These are phyloP conservation scores for Vitis riparia DNA, from an alignment of 164 flowering plant species.

Conservation along the genomic window DNA sequence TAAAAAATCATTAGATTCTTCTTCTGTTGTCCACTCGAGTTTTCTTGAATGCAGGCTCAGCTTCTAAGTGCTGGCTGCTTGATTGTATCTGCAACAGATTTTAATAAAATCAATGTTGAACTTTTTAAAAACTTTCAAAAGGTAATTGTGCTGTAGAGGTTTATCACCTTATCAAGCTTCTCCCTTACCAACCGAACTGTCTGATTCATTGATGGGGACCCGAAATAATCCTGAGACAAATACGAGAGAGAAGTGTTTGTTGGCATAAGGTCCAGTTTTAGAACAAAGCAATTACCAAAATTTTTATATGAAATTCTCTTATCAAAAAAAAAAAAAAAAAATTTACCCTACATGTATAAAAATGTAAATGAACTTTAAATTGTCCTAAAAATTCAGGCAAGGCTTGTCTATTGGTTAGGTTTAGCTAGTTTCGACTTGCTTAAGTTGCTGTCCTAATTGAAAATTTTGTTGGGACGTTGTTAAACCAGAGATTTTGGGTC, in stretches of 20 bases:
- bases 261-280: neutral
- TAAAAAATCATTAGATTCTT: constrained; percentile 46
- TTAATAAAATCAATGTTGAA: neutral
- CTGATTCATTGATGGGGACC: constrained; percentile 83
- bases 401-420: too few relatives aligned
- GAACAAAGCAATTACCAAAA: too few relatives aligned
- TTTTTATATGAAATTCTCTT: too few relatives aligned
- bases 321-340: too few relatives aligned
- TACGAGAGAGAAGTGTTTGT: neutral
- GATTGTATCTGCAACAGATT: constrained; percentile 60
- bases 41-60: constrained; percentile 58
- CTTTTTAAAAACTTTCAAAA: neutral
- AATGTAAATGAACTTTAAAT: too few relatives aligned
- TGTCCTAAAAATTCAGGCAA: too few relatives aligned
- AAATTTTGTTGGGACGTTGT: too few relatives aligned
- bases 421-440: too few relatives aligned
- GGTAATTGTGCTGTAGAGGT: neutral
- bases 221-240: constrained; percentile 64
- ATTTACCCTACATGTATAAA: too few relatives aligned
- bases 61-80: constrained; percentile 40
- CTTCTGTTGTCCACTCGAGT: constrained; percentile 71
- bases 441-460: too few relatives aligned
- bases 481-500: too few relatives aligned
- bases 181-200: constrained; percentile 76
- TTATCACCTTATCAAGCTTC: constrained; percentile 74